A percentile compares a stretch with the other conserved stretches of the same genome.
Evolutionary conservation across 176 grass and related monocot species (phyloP).

Genomic region (Lolium multiflorum): DNA sequence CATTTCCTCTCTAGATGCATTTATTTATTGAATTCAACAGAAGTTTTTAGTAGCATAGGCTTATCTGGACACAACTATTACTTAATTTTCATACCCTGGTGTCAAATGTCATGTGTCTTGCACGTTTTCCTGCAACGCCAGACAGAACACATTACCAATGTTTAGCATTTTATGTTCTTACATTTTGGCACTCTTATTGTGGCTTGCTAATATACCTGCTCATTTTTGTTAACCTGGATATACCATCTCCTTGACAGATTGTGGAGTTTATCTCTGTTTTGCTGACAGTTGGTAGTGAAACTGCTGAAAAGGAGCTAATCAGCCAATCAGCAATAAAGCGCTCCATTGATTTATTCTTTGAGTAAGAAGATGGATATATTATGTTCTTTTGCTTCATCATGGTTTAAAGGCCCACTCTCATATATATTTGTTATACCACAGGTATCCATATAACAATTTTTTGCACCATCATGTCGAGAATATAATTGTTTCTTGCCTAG

Average conservation of each 20-base stretch:
- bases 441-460: constrained; percentile 98
- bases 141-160: background rate
- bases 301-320: constrained; percentile 90
- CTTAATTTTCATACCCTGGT: constrained; percentile 9
- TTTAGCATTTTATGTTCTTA: constrained; percentile 37
- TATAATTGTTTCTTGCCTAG: constrained; percentile 89
- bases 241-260: constrained; percentile 55
- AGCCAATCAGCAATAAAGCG: constrained; percentile 77
- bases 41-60: constrained; percentile 22
- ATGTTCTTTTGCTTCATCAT: constrained; percentile 19
- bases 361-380: constrained; percentile 73
- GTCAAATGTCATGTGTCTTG: background rate
- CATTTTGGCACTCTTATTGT: constrained; percentile 9
- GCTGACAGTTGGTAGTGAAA: constrained; percentile 89
- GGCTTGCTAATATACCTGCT: background rate
- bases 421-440: constrained; percentile 53
- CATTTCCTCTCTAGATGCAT: constrained; percentile 26
- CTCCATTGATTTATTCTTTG: constrained; percentile 86
- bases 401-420: background rate
- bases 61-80: background rate
- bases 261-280: constrained; percentile 97
- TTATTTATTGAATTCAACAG: background rate
- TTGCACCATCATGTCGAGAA: constrained; percentile 97
- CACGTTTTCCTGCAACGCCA: background rate
- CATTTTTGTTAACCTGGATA: constrained; percentile 33